Evolutionary conservation across 768 basidiomycete species (phyloP), one percentile per base, ranked within the genome.

Genomic region (Pleurotus tuoliensis): DNA sequence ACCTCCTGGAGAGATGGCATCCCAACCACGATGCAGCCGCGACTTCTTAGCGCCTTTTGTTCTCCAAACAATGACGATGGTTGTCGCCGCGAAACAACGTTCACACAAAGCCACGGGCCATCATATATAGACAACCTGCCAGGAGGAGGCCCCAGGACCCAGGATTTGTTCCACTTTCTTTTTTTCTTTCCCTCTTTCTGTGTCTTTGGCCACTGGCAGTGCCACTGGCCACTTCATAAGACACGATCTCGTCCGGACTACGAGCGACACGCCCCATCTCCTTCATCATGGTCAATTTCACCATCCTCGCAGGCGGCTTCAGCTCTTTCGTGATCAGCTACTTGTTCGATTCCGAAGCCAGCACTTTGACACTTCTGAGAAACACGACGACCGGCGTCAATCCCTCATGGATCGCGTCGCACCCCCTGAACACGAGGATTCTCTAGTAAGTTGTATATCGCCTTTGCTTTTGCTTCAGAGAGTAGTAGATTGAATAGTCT

Each of bases 351-450:
- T 74, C 81, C 4, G 72, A 80, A 38, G 66, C 77, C n/a, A 64
- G 68, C 25, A 69, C 74, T 7, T 68, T 87, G 47, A 69, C 77
- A 9, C 71, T 82, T 49, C 60, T 76, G 30, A 67, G 75, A 56
- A 72, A 79, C 62, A 74, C 70, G 4, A 73, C 74, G 8, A 78
- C 79, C 0, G 81, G 79, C 1, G 64, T 61, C 4, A 83, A 80
- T 62, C 75, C 81, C 1, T 82, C 83, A 0, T 86, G 84, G 85
- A 82, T 87, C 30, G 73, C 71, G 0, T 75, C 73, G 13, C 78
- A 83, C 58, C 79, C 78, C 0, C 73, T 73, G 41, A 81, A 86
- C 66, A 69, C 71, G 25, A 83, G 76, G 57, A 77, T 87, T 34
- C 71, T 86, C 52, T 86, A 86, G 84, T 86, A 58, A 47, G 82